Evolutionary conservation across 108 stramenopile species (phyloP).

Genomic region (Schizochytrium sp.): DNA sequence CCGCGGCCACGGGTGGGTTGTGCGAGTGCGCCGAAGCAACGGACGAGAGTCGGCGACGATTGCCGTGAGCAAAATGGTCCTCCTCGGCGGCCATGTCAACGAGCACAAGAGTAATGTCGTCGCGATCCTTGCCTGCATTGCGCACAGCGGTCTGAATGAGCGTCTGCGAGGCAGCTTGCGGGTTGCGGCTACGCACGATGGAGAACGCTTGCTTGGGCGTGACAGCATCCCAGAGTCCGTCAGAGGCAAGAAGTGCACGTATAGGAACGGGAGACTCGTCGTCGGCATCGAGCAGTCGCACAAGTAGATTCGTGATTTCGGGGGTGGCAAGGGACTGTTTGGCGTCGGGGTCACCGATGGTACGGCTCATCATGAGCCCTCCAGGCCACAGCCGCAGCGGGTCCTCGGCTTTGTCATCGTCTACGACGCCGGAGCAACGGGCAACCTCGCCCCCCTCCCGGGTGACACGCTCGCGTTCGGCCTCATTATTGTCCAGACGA

Average conservation of each 20-base stretch:
- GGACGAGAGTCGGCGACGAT: not conserved
- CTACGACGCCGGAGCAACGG: not conserved
- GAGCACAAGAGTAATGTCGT: not conserved
- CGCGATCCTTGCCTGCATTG: not conserved
- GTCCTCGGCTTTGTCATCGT: not conserved
- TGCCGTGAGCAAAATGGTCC: not conserved
- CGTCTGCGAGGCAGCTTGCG: not conserved
- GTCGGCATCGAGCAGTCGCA: not conserved
- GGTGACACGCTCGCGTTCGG: not conserved
- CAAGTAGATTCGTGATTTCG: not conserved
- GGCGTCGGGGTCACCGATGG: not conserved
- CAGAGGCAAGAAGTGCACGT: not conserved
- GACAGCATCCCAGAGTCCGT: not conserved
- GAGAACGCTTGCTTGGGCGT: not conserved
- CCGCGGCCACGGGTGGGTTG: not conserved
- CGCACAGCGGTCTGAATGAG: not conserved
- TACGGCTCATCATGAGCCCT: not conserved
- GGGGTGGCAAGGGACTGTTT: not conserved
- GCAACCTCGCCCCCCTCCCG: not conserved
- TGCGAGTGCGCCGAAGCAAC: not conserved
- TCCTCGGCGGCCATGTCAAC: not conserved
- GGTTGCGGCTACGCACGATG: not conserved
- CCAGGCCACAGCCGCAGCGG: constrained; percentile 13
- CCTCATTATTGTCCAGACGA: not conserved
- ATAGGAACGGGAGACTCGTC: not conserved